These are phyloP conservation scores for Leccinum truebloodii DNA, from an alignment of 768 basidiomycete genomes.

Conservation along the genomic window DNA sequence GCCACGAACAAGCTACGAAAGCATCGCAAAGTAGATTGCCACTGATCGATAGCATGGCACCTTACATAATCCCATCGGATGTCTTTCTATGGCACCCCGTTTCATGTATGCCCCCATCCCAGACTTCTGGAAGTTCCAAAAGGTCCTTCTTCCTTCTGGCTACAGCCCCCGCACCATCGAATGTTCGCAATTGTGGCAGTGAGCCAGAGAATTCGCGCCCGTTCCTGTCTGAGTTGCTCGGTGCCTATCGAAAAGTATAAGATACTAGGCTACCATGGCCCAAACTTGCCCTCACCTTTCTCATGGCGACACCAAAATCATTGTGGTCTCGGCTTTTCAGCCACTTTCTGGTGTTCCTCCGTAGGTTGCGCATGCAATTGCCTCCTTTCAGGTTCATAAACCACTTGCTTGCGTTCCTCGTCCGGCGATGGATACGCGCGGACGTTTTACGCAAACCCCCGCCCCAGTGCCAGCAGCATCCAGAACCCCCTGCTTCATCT, in stretches of 20 bases:
- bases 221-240: background rate
- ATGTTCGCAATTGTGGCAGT: background rate
- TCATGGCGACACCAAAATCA: background rate
- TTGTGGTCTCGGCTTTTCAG: background rate
- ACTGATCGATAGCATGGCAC: too few species aligned
- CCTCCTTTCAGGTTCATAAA: background rate
- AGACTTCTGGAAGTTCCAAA: too few species aligned
- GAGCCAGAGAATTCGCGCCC: too few species aligned
- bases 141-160: too few species aligned
- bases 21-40: too few species aligned
- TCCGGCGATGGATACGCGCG: background rate
- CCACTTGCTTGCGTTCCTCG: background rate
- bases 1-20: too few species aligned
- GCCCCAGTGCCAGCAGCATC: background rate
- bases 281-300: background rate
- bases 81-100: too few species aligned
- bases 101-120: too few species aligned
- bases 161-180: background rate
- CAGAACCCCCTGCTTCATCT: background rate
- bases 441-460: background rate
- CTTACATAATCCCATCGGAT: too few species aligned
- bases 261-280: background rate
- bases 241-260: background rate
- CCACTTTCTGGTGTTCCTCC: background rate
- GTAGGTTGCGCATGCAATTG: background rate